Conservation (phyloP, 768 basidiomycete species). For the Sarcodon aspratus region DNA sequence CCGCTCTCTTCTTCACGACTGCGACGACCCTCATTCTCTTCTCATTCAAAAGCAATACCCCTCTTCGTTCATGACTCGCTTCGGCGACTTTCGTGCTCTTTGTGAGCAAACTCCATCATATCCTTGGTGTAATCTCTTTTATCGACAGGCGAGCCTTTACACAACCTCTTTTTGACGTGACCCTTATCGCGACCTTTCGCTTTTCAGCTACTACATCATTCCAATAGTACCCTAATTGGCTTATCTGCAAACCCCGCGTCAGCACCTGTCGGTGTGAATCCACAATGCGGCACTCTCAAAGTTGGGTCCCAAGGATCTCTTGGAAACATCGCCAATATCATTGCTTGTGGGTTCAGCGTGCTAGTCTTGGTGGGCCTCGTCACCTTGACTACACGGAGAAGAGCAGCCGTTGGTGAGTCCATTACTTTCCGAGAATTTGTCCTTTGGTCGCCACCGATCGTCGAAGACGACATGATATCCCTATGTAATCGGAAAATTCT, state of each 20-base stretch:
- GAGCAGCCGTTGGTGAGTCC: constrained; percentile 78
- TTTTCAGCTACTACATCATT: constrained; percentile 19
- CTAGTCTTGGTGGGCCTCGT: constrained; percentile 49
- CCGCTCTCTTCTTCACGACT: too few relatives aligned
- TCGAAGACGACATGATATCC: too few relatives aligned
- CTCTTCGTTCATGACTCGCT: constrained; percentile 33
- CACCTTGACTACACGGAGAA: constrained; percentile 45
- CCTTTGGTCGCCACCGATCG: background rate
- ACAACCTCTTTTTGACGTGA: constrained; percentile 3
- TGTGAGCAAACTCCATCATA: constrained; percentile 68
- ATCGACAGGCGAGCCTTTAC: constrained; percentile 52
- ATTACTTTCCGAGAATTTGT: background rate
- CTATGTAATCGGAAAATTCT: background rate
- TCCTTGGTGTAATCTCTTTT: constrained; percentile 93
- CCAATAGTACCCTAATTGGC: constrained; percentile 23
- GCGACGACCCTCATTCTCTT: background rate
- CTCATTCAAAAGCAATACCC: background rate
- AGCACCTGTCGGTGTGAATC: constrained; percentile 78
- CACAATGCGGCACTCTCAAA: constrained; percentile 65
- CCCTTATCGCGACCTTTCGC: constrained; percentile 2
- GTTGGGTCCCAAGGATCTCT: constrained; percentile 46
- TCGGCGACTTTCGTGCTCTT: constrained; percentile 63
- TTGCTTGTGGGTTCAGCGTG: constrained; percentile 67
- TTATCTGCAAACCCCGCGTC: constrained; percentile 30
- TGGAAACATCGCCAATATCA: constrained; percentile 81